Evolutionary conservation across 169 alveolate species (phyloP), one percentile per base, ranked within the genome.

Genomic region (Plasmodium coatneyi): DNA sequence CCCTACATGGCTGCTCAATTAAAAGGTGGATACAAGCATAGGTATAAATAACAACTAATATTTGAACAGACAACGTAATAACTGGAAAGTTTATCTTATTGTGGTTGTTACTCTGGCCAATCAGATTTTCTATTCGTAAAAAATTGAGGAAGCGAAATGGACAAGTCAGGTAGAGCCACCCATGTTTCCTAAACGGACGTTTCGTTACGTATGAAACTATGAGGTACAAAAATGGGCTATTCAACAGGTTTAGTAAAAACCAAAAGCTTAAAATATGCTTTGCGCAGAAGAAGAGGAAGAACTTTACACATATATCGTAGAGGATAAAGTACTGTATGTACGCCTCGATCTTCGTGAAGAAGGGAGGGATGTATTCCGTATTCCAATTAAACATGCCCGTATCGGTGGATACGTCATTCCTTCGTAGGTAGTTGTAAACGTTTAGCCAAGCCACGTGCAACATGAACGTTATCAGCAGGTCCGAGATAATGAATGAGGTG

Each of bases 311-410:
- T 56, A 81, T 32, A 32, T 91, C 92, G 76, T 91, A 91, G 12
- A 91, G 76, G 34, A 91, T 91, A 19, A 91, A 34, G 56, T 72
- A 70, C 54, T 91, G 95, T 71, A 91, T 70, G 49, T 91, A 91
- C 22, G 92, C 95, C 81, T 91, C 95, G 22, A 91, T 32, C 16
- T 46, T 91, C 6, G 39, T 81, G 54, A 71, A 81, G n/a, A 34
- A n/a, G n/a, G 52, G n/a, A 2, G 95, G 95, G 28, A 91, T 43
- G 54, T 78, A 9, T 28, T 39, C 39, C 22, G 92, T 91, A 30
- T 91, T 91, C 95, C 95, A 91, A 49, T 91, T 91, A 71, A 91
- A 91, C 91, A 91, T 91, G 25, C 95, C 95, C 30, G 43, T 43
- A 19, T 91, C 92, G n/a, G 34, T 78, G 5, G 49, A 76, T 6